A percentile compares a stretch with the other conserved stretches of the same genome.
Evolutionary conservation across 768 basidiomycete species (phyloP).

Genomic region (Boletus sensibilis): DNA sequence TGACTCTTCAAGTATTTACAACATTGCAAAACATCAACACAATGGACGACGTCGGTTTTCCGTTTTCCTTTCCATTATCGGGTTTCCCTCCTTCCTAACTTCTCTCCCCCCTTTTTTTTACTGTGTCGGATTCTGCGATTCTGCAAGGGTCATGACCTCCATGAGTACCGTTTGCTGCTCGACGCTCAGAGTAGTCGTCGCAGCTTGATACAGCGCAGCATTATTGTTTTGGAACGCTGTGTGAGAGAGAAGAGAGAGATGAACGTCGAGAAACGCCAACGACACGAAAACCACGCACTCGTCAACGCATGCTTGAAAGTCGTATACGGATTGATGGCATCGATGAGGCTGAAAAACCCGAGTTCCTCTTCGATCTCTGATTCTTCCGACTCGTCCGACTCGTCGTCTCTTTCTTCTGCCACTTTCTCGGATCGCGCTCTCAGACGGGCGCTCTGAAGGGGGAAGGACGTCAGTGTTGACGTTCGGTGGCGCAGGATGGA

Average conservation of each 20-base stretch:
- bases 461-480: background rate
- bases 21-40: no score
- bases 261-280: no score
- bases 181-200: conserved; percentile 66
- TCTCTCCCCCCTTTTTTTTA: background rate
- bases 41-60: no score
- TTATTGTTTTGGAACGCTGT: conserved; percentile 73
- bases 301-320: conserved; percentile 78
- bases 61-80: no score
- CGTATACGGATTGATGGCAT: conserved; percentile 72
- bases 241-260: background rate
- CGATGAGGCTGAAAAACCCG: conserved; percentile 81
- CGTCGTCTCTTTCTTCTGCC: conserved; percentile 27
- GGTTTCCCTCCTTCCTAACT: no score
- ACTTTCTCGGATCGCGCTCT: conserved; percentile 57
- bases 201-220: conserved; percentile 59
- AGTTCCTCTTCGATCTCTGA: conserved; percentile 79
- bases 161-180: conserved; percentile 81
- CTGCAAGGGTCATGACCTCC: conserved; percentile 80
- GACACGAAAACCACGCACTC: conserved; percentile 42
- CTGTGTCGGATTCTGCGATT: conserved; percentile 29
- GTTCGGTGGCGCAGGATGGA: background rate
- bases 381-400: conserved; percentile 45
- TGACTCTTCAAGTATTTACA: no score
- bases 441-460: conserved; percentile 64